These are phyloP conservation scores for Liriodendron chinense DNA, from an alignment of 164 flowering plant genomes.

Conservation along the genomic window DNA sequence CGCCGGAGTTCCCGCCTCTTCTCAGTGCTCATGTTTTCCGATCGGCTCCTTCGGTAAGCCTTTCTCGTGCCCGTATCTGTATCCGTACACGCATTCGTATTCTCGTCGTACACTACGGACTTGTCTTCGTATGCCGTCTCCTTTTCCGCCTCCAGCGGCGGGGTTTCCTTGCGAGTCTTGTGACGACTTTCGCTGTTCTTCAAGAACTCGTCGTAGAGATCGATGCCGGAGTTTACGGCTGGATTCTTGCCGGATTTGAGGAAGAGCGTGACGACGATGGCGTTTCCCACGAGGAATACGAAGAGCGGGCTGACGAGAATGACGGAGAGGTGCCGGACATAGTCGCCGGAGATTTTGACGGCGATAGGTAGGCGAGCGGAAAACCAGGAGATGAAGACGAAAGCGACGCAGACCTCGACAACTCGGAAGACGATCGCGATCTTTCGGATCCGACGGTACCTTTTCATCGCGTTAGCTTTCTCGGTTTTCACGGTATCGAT, in stretches of 20 bases:
- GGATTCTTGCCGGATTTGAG: conserved; percentile 46
- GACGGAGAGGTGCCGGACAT: conserved; percentile 29
- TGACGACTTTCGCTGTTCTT: conserved; percentile 25
- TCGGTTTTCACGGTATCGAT: conserved; percentile 42
- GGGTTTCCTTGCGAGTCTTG: not conserved
- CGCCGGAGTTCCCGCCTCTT: conserved; percentile 29
- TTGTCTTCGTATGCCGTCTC: conserved; percentile 25
- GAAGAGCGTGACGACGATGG: conserved; percentile 42
- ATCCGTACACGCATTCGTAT: not conserved
- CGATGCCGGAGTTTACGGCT: conserved; percentile 8
- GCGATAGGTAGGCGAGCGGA: conserved; percentile 40
- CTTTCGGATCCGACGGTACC: conserved; percentile 31
- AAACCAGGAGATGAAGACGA: conserved; percentile 44
- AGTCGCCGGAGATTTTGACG: conserved; percentile 32
- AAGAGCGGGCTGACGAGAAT: conserved; percentile 41
- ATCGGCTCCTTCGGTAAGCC: conserved; percentile 31
- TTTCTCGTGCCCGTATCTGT: not conserved
- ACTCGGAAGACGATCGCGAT: conserved; percentile 44
- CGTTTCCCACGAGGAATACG: conserved; percentile 64
- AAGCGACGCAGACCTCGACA: conserved; percentile 39
- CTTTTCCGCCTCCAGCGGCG: not conserved
- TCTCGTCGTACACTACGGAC: conserved; percentile 13
- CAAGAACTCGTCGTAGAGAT: conserved; percentile 40
- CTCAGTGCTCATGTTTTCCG: conserved; percentile 35
- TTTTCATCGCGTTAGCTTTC: conserved; percentile 40